phyloP scores from a whole-genome alignment of 345 rosid genomes.

The Hypericum perforatum region DNA sequence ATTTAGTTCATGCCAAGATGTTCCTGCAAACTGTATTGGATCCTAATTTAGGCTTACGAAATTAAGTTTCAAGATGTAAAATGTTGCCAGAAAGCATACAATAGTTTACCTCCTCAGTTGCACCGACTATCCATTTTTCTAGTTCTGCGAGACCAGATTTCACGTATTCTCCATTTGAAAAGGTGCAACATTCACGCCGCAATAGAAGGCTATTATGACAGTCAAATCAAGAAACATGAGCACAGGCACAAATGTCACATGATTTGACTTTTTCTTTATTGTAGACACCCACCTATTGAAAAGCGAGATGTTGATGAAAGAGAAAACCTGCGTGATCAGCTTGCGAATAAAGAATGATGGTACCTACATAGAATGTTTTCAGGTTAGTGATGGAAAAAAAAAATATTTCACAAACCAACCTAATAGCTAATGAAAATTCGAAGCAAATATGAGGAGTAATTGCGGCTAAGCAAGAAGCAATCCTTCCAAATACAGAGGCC shows the following conservation, averaged over 20 bases:
- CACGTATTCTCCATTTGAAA: constrained; percentile 95
- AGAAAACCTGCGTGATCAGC: constrained; percentile 91
- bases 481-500: too few relatives aligned
- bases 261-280: constrained; percentile 2
- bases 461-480: too few relatives aligned
- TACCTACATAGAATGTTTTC: constrained; percentile 39
- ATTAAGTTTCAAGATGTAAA: not conserved
- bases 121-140: constrained; percentile 87
- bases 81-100: not conserved
- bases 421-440: not conserved
- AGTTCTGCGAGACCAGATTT: constrained; percentile 91
- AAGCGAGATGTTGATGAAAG: constrained; percentile 87
- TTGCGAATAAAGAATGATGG: constrained; percentile 96
- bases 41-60: constrained; percentile 17
- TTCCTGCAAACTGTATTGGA: constrained; percentile 72
- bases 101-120: constrained; percentile 64
- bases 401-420: not conserved
- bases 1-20: constrained; percentile 95
- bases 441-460: not conserved
- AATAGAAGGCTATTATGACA: constrained; percentile 61
- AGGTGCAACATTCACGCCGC: constrained; percentile 96
- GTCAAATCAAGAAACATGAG: constrained; percentile 2
- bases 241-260: constrained; percentile 3
- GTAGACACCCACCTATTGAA: constrained; percentile 67
- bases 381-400: constrained; percentile 14